Percentiles rank a stretch among this genome's conserved stretches.
These are phyloP conservation scores for Rhizophora apiculata DNA, from an alignment of 345 rosid species.

Conservation along the genomic window DNA sequence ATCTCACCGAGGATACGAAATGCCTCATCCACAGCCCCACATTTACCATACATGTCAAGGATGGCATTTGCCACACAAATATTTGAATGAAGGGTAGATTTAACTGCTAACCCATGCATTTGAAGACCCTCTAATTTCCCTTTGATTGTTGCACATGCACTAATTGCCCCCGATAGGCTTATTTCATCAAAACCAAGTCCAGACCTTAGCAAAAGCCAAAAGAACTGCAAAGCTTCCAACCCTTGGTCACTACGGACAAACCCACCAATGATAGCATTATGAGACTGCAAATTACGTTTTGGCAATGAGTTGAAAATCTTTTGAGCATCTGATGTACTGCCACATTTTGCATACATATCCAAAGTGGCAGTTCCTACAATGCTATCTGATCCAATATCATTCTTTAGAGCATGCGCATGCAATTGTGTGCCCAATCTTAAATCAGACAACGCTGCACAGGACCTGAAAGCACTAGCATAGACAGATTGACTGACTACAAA, in stretches of 20 bases:
- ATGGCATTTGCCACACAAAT: conserved; percentile 78
- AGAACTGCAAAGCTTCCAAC: conserved; percentile 54
- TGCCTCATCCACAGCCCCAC: conserved; percentile 70
- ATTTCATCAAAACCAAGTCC: conserved; percentile 72
- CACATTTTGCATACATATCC: conserved; percentile 94
- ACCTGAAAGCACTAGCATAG: conserved; percentile 80
- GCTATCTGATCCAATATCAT: conserved; percentile 51
- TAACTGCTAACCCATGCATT: conserved; percentile 57
- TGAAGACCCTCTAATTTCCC: conserved; percentile 70
- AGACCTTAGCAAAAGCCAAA: conserved; percentile 47
- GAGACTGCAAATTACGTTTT: conserved; percentile 58
- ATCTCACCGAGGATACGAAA: conserved; percentile 58
- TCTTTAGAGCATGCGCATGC: conserved; percentile 78
- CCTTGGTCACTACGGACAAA: conserved; percentile 54
- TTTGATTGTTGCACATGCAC: conserved; percentile 70
- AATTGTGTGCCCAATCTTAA: conserved; percentile 63
- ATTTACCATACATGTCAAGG: conserved; percentile 90
- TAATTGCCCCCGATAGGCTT: conserved; percentile 78
- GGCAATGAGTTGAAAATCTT: conserved; percentile 63
- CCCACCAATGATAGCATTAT: conserved; percentile 83
- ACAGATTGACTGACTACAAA: conserved; percentile 71
- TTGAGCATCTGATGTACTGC: conserved; percentile 57
- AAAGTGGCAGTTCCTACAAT: conserved; percentile 82
- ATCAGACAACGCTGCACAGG: conserved; percentile 62
- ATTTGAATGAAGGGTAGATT: conserved; percentile 43